These are phyloP conservation scores for Penicillium mononematosum DNA, from an alignment of 495 filamentous ascomycete genomes.

Conservation along the genomic window DNA sequence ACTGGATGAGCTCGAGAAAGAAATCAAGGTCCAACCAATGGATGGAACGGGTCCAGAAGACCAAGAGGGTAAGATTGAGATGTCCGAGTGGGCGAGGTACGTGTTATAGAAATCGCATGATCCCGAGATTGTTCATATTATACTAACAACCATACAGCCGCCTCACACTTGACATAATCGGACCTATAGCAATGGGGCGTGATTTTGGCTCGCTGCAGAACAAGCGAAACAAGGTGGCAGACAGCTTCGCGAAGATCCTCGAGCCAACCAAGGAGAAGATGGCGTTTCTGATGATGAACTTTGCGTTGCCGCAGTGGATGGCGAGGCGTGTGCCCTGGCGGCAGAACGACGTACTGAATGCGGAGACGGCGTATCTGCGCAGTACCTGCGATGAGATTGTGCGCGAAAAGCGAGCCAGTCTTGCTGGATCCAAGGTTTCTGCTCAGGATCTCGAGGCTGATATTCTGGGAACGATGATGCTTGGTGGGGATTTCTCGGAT, in stretches of 20 bases:
- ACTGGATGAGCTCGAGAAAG: slow-evolving; percentile 40
- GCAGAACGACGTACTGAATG: slow-evolving; percentile 60
- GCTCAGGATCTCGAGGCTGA: slow-evolving; percentile 61
- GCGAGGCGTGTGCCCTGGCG: slow-evolving; percentile 59
- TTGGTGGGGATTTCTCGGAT: slow-evolving; percentile 56
- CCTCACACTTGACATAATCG: slow-evolving; percentile 85
- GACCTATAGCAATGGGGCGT: slow-evolving; percentile 73
- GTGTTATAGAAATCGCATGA: neutral
- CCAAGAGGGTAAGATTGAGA: slow-evolving; percentile 59
- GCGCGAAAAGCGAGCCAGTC: slow-evolving; percentile 53
- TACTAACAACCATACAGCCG: slow-evolving; percentile 38
- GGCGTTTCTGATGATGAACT: slow-evolving; percentile 46
- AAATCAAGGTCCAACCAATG: slow-evolving; percentile 35
- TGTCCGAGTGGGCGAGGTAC: slow-evolving; percentile 62
- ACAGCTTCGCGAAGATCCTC: slow-evolving; percentile 62
- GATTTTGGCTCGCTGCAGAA: slow-evolving; percentile 73
- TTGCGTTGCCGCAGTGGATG: slow-evolving; percentile 49
- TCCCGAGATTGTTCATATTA: neutral
- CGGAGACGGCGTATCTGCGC: slow-evolving; percentile 59
- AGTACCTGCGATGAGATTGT: slow-evolving; percentile 65
- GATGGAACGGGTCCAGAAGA: slow-evolving; percentile 40
- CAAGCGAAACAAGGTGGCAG: slow-evolving; percentile 60
- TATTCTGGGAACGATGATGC: slow-evolving; percentile 59
- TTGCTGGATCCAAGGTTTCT: slow-evolving; percentile 56
- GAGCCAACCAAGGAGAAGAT: slow-evolving; percentile 50